Conservation (phyloP, 108 stramenopile genomes). For the Conticribra weissflogii region DNA sequence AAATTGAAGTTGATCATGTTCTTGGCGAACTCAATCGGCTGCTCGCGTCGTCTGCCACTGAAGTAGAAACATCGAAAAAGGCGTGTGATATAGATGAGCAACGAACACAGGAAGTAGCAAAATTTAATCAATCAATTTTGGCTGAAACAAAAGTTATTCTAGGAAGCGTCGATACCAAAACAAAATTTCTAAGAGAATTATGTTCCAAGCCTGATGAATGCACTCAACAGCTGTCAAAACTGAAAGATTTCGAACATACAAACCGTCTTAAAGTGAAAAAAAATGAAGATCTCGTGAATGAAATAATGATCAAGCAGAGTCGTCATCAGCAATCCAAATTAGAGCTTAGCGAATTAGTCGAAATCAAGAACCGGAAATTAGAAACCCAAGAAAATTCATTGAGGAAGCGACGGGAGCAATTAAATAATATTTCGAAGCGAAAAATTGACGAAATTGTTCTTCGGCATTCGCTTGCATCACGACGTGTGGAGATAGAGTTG, state of each 20-base stretch:
- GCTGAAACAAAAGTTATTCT: not conserved
- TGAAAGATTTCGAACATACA: no score
- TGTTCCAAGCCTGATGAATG: no score
- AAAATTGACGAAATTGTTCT: conserved; percentile 2
- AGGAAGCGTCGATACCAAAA: not conserved
- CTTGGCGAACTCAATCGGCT: not conserved
- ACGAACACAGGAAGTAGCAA: not conserved
- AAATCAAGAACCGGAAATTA: not conserved
- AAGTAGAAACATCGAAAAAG: not conserved
- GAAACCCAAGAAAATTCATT: not conserved
- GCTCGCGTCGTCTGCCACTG: not conserved
- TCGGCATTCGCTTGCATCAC: conserved; percentile 15
- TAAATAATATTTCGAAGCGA: not conserved
- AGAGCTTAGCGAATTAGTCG: not conserved
- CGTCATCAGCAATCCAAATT: not conserved
- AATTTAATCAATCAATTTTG: not conserved
- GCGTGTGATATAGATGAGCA: conserved; percentile 1
- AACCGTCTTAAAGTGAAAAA: no score
- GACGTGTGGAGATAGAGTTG: conserved; percentile 7
- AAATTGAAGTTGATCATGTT: not conserved
- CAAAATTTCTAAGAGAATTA: no score
- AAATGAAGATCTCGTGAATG: not conserved
- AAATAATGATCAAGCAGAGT: no score
- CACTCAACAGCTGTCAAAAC: no score
- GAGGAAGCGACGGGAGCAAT: not conserved